Evolutionary conservation across 2,329 filamentous ascomycete species (phyloP).

Genomic region (Dactylellina parvicollis): DNA sequence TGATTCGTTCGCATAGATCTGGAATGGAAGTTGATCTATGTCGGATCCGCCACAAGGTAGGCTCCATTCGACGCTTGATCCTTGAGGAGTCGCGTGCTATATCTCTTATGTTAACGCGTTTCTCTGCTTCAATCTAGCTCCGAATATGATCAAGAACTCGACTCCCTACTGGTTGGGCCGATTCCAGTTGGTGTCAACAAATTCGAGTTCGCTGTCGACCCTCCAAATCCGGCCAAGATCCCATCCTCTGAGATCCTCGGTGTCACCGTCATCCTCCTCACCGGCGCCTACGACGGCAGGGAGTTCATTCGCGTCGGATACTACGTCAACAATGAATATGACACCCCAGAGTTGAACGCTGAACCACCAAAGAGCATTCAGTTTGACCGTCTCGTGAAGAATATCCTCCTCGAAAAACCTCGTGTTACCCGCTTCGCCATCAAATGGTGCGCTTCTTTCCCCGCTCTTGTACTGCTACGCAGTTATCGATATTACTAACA

Average conservation of each 20-base stretch:
- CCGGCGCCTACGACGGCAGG: slow-evolving; percentile 93
- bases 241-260: slow-evolving; percentile 94
- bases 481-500: neutral
- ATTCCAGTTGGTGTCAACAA: slow-evolving; percentile 98
- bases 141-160: slow-evolving; percentile 97
- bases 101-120: slow-evolving; percentile 40
- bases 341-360: slow-evolving; percentile 84
- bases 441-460: slow-evolving; percentile 78
- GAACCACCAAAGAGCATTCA: slow-evolving; percentile 92
- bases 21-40: slow-evolving; percentile 99
- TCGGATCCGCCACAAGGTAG: slow-evolving; percentile 96
- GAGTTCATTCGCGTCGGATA: slow-evolving; percentile 98
- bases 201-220: slow-evolving; percentile 95
- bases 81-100: slow-evolving; percentile 9
- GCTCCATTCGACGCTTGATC: slow-evolving; percentile 61
- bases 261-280: slow-evolving; percentile 95
- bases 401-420: slow-evolving; percentile 95
- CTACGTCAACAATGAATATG: slow-evolving; percentile 99
- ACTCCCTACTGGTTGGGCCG: slow-evolving; percentile 95
- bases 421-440: slow-evolving; percentile 97
- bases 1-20: slow-evolving; percentile 71
- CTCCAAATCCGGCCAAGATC: slow-evolving; percentile 88
- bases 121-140: slow-evolving; percentile 68
- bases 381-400: slow-evolving; percentile 89
- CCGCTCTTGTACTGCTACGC: neutral